Base-by-base conservation (phyloP, 2,329 filamentous ascomycete genomes). In the Clarireedia paspali region DNA sequence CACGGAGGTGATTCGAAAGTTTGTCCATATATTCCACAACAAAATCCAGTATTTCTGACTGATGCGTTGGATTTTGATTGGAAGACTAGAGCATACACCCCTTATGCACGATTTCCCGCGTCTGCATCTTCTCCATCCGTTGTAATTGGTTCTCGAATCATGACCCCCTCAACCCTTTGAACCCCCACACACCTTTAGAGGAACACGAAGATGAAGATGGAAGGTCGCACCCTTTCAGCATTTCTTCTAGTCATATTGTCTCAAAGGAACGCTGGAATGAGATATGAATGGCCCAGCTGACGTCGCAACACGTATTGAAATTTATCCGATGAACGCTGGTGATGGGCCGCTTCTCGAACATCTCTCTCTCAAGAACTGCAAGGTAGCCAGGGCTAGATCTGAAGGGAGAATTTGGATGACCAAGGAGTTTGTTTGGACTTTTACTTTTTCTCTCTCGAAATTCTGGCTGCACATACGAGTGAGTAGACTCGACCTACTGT, bases 251-350 rank as follows among this genome's bases (percentile, higher is more conserved):
- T 45, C 39, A 24, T 20, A 38, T 34, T 52, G 39, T 46, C 39
- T 36, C 26, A 23, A 38, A n/a, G 34, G 12, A 30, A 14, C 12
- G 10, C 12, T 34, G 30, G 5, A 30, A 17, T 17, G 40, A 47
- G 27, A 53, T 53, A 26, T 53, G 15, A 53, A 47, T 53, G 50
- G 40, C 17, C 20, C 50, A 53, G 50, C 40, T 53, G 50, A 53
- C 46, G 27, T 24, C n/a, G 27, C 10, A 34, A 34, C 12, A 34
- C 5, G 30, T 34, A 47, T 9, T 15, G 23, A 40, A 40, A 10
- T 26, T 39, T 42, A 40, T 15, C 48, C 23, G 36, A 50, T 50
- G 15, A n/a, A 26, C 27, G 36, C 26, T 14, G 38, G n/a, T 40
- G 24, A n/a, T 52, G 17, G 17, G 34, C 40, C 44, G 17, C 45